Percentiles rank a stretch among this genome's conserved stretches.
Evolutionary conservation across 2,329 filamentous ascomycete species (phyloP).

Genomic region (Penicillium sp.): DNA sequence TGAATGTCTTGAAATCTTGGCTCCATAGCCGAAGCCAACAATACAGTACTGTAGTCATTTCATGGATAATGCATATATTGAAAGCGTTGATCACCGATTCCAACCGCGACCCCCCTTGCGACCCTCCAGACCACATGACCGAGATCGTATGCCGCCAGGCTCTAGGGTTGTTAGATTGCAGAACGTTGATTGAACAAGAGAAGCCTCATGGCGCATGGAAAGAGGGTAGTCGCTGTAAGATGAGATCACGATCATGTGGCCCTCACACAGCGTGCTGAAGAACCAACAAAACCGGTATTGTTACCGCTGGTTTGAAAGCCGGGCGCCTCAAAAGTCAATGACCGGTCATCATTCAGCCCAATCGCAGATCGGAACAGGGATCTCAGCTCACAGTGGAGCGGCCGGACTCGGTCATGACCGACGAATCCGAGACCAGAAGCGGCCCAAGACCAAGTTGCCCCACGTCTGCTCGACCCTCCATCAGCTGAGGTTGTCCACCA

Average conservation of each 20-base stretch:
- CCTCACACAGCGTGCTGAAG: conserved; percentile 3
- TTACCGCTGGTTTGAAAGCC: conserved; percentile 3
- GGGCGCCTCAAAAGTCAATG: conserved; percentile 35
- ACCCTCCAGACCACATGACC: conserved; percentile 22
- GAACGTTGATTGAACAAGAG: conserved; percentile 15
- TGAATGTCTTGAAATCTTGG: background rate
- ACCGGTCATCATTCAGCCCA: conserved; percentile 36
- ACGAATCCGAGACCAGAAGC: conserved; percentile 35
- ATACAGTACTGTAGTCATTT: background rate
- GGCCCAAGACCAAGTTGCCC: conserved; percentile 31
- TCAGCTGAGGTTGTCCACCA: conserved; percentile 31
- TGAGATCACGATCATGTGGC: conserved; percentile 18
- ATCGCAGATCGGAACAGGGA: conserved; percentile 40
- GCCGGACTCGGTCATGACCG: conserved; percentile 27
- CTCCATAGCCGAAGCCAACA: background rate
- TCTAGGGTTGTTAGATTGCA: conserved; percentile 14
- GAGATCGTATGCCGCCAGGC: conserved; percentile 25
- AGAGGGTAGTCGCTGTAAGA: conserved; percentile 9
- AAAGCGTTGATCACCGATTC: background rate
- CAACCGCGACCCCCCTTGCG: conserved; percentile 1
- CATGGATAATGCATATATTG: background rate
- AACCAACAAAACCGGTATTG: conserved; percentile 11
- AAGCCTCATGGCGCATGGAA: conserved; percentile 9
- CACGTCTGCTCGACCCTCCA: conserved; percentile 34
- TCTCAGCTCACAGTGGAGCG: conserved; percentile 32